These are phyloP conservation scores for Ilex aquifolium DNA, from an alignment of 257 asterid species.

Conservation along the genomic window DNA sequence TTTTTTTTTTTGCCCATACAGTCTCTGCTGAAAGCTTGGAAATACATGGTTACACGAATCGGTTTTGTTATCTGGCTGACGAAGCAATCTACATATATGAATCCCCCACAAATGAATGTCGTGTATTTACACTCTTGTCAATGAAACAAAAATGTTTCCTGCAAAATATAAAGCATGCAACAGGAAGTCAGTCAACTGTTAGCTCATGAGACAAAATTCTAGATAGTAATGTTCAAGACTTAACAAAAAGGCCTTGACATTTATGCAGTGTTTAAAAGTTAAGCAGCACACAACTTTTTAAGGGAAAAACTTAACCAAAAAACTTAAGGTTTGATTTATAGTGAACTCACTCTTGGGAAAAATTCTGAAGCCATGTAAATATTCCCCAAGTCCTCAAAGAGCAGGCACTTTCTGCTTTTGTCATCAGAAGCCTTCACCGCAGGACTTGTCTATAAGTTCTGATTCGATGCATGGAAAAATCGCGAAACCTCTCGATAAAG, in stretches of 20 bases:
- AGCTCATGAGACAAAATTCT: not conserved
- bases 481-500: conserved; percentile 86
- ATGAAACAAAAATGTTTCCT: not conserved
- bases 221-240: not conserved
- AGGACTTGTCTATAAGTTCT: conserved; percentile 19
- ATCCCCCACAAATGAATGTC: not conserved
- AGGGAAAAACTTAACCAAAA: not conserved
- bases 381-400: not conserved
- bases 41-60: no score
- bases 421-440: conserved; percentile 15
- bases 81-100: not conserved
- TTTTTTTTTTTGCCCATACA: no score
- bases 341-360: not conserved
- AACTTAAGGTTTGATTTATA: not conserved
- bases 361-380: not conserved
- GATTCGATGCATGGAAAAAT: conserved; percentile 38
- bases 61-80: not conserved
- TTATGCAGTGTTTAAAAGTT: not conserved
- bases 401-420: not conserved
- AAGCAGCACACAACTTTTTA: not conserved
- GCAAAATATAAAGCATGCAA: not conserved
- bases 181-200: not conserved
- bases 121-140: not conserved
- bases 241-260: not conserved
- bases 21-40: no score